These are phyloP conservation scores for Mortierella sp. DNA, from an alignment of 371 early-diverging fungal genomes.

Conservation along the genomic window DNA sequence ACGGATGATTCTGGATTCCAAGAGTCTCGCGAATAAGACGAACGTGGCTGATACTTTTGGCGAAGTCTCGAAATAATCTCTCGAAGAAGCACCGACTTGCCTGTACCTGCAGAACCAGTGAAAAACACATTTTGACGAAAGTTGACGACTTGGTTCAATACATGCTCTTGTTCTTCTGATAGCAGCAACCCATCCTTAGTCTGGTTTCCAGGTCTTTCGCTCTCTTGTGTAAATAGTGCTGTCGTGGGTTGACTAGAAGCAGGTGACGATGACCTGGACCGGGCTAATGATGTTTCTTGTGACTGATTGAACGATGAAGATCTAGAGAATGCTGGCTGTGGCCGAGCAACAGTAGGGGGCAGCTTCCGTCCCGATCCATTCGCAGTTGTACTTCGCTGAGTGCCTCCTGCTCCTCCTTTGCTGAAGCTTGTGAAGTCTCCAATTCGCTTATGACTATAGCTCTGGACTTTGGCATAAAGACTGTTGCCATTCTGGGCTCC, in stretches of 20 bases:
- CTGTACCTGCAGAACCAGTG: conserved; percentile 61
- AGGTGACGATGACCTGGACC: conserved; percentile 19
- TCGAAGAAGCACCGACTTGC: conserved; percentile 55
- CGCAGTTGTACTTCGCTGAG: too few species aligned
- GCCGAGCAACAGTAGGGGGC: not conserved
- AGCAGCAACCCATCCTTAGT: conserved; percentile 48
- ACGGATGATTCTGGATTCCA: conserved; percentile 40
- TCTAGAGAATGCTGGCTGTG: not conserved
- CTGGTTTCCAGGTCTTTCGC: not conserved
- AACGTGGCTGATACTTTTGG: conserved; percentile 7
- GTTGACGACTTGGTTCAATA: conserved; percentile 62
- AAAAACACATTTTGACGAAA: conserved; percentile 62
- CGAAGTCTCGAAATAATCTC: conserved; percentile 50
- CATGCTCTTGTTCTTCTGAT: conserved; percentile 67
- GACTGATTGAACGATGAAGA: conserved; percentile 4
- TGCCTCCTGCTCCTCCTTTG: not conserved
- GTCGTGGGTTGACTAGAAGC: conserved; percentile 1
- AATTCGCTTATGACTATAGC: conserved; percentile 28
- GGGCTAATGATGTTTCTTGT: not conserved
- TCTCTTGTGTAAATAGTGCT: too few species aligned
- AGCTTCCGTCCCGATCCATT: too few species aligned
- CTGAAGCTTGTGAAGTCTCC: conserved; percentile 26
- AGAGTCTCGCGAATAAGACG: not conserved
- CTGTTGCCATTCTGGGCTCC: not conserved
- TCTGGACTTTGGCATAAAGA: conserved; percentile 14